Conservation (phyloP, 495 filamentous ascomycete genomes). For the Tricharina praecox region DNA sequence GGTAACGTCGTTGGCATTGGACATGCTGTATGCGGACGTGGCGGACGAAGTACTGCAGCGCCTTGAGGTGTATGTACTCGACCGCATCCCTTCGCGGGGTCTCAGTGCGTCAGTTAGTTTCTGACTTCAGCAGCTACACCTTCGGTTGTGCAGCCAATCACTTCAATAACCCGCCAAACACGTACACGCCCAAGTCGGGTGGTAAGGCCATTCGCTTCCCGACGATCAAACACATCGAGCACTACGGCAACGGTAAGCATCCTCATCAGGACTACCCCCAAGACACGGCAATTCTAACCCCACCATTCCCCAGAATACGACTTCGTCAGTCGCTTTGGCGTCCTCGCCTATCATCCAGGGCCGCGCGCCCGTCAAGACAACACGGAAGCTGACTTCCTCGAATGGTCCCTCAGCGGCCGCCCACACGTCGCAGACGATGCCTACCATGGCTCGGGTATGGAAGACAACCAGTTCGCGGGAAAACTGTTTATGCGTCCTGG, state of each 20-base stretch:
- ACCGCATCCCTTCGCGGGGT: not conserved
- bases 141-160: constrained; percentile 76
- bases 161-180: constrained; percentile 54
- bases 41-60: constrained; percentile 36
- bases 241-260: constrained; percentile 81
- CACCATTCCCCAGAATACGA: no score
- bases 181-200: constrained; percentile 31
- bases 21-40: constrained; percentile 64
- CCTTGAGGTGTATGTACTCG: constrained; percentile 36
- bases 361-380: not conserved
- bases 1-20: constrained; percentile 53
- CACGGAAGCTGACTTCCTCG: constrained; percentile 12
- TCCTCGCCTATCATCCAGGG: constrained; percentile 22
- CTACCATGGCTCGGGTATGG: not conserved
- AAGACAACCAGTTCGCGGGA: constrained; percentile 48
- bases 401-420: not conserved
- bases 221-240: constrained; percentile 34
- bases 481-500: constrained; percentile 50
- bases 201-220: constrained; percentile 29
- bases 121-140: constrained; percentile 47
- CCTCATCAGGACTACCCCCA: no score
- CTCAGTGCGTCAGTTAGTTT: no score
- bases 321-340: constrained; percentile 59
- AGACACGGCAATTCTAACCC: no score
- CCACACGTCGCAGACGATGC: not conserved